Base-by-base conservation (phyloP, 2,329 filamentous ascomycete genomes). In the Thelonectria discophora region DNA sequence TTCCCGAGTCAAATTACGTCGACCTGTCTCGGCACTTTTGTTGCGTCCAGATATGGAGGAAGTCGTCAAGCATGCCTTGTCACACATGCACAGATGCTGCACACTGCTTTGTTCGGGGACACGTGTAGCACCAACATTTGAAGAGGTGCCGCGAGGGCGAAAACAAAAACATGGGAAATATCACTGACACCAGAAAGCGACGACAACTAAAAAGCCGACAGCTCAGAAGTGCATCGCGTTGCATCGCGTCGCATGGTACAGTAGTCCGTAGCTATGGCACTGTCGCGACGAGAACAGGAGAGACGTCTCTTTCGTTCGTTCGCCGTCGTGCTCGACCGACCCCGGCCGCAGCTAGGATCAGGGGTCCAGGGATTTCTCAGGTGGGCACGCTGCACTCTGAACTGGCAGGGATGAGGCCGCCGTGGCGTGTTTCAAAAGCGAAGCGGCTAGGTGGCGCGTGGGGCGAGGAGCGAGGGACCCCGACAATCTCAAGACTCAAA, bases 371-470 rank as follows among this genome's bases (percentile, higher is more conserved):
- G 46, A 42, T 40, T 52, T 37, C 10, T 37, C 37, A 48, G 50
- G 53, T 57, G 58, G 53, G 15, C 42, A 48, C 7, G 10, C 32
- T 34, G 32, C 10, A 34, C 27, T 4, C 24, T 37, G 58, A 48
- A 56, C 21, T 21, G 24, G n/a, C 45, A 61, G 58, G 58, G 21
- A 17, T 15, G 53, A 55, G 53, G 53, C 53, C 53, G 53, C 58
- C 58, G 12, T 61, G 58, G 58, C 58, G 58, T 42, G 58, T 61
- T 61, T 61, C 58, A 61, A 34, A 57, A 52, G 32, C 27, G 53
- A 56, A 43, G 43, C 53, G 42, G 18, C 32, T 48, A 17, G 24
- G 60, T 55, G 51, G 55, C 46, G 50, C n/a, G 11, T 30, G 7
- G 12, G 11, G 15, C 37, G n/a, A 49, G 45, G 34, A 24, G 15